Conservation (phyloP, 352 stramenopile species). For the Phytophthora pseudosyringae region DNA sequence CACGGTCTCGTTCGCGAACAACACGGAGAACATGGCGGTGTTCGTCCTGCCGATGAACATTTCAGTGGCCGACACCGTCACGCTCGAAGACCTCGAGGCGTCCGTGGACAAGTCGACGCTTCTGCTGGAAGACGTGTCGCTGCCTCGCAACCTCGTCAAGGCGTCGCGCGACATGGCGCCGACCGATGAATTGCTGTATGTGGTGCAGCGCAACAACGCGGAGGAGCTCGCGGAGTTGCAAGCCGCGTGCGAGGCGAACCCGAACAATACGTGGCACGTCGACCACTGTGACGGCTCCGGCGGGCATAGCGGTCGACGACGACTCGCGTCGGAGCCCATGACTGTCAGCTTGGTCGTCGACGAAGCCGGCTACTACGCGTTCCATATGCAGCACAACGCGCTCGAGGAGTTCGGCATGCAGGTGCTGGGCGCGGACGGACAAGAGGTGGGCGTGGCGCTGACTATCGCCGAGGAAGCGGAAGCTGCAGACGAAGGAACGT, state of each 20-base stretch:
- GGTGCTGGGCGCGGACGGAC: slow-evolving; percentile 29
- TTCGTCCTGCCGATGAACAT: slow-evolving; percentile 47
- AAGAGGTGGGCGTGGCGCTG: slow-evolving; percentile 17
- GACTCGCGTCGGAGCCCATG: slow-evolving; percentile 39
- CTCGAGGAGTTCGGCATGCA: slow-evolving; percentile 54
- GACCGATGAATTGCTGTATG: slow-evolving; percentile 48
- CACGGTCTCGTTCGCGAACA: slow-evolving; percentile 46
- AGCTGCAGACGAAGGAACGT: slow-evolving; percentile 19
- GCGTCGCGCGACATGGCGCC: slow-evolving; percentile 45
- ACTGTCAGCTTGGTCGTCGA: slow-evolving; percentile 50
- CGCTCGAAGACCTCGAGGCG: slow-evolving; percentile 30
- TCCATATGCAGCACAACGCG: slow-evolving; percentile 62
- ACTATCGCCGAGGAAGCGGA: slow-evolving; percentile 34
- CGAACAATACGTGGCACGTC: slow-evolving; percentile 54
- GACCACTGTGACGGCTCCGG: slow-evolving; percentile 51
- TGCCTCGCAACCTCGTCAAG: slow-evolving; percentile 54
- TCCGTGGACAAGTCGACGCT: slow-evolving; percentile 30
- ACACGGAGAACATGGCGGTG: slow-evolving; percentile 54
- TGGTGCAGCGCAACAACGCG: slow-evolving; percentile 56
- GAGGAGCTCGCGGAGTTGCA: slow-evolving; percentile 43
- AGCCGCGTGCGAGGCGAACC: slow-evolving; percentile 45
- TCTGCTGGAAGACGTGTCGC: slow-evolving; percentile 47
- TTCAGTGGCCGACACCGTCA: slow-evolving; percentile 17
- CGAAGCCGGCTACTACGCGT: slow-evolving; percentile 39
- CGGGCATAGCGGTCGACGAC: slow-evolving; percentile 38